A percentile compares a stretch with the other conserved stretches of the same genome.
Conservation (phyloP, 2,329 filamentous ascomycete genomes). For the Stenocarpella maydis region DNA sequence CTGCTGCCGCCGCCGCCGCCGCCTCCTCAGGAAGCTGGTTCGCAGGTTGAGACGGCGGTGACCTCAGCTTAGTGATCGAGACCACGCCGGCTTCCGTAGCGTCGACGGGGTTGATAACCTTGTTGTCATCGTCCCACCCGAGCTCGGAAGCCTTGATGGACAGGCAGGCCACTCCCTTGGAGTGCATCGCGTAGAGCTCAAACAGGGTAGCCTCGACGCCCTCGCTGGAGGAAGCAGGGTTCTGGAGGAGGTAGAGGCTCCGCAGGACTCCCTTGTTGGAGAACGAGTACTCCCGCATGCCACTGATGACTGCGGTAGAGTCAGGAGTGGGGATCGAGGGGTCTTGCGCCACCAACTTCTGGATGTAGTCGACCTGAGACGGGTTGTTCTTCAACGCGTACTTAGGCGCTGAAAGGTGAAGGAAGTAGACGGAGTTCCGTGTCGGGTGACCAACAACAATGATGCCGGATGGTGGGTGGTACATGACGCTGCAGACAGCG, state of each 20-base stretch:
- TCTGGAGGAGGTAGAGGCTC: conserved; percentile 87
- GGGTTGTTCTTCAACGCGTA: conserved; percentile 83
- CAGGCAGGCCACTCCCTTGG: conserved; percentile 91
- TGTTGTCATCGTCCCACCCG: conserved; percentile 91
- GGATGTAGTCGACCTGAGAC: conserved; percentile 88
- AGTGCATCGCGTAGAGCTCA: conserved; percentile 97
- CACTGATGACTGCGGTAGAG: conserved; percentile 96
- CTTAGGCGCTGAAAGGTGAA: conserved; percentile 92
- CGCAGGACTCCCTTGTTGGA: conserved; percentile 84
- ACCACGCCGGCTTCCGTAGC: conserved; percentile 79
- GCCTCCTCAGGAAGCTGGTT: conserved; percentile 48
- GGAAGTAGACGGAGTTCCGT: conserved; percentile 96
- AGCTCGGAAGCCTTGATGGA: conserved; percentile 88
- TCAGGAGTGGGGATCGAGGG: conserved; percentile 81
- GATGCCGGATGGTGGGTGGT: conserved; percentile 91
- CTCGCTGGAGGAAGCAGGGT: conserved; percentile 69
- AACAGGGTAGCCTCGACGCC: conserved; percentile 80
- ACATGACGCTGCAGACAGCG: conserved; percentile 96
- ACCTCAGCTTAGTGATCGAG: conserved; percentile 74
- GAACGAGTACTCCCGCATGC: conserved; percentile 94
- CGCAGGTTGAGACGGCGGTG: conserved; percentile 55
- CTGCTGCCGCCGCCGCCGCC: not conserved
- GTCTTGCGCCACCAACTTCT: conserved; percentile 77
- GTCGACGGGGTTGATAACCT: conserved; percentile 81
- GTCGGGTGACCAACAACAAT: conserved; percentile 96